Evolutionary conservation across 2,329 filamentous ascomycete genomes (phyloP).

Genomic region (Dryadomyces quercivorus): DNA sequence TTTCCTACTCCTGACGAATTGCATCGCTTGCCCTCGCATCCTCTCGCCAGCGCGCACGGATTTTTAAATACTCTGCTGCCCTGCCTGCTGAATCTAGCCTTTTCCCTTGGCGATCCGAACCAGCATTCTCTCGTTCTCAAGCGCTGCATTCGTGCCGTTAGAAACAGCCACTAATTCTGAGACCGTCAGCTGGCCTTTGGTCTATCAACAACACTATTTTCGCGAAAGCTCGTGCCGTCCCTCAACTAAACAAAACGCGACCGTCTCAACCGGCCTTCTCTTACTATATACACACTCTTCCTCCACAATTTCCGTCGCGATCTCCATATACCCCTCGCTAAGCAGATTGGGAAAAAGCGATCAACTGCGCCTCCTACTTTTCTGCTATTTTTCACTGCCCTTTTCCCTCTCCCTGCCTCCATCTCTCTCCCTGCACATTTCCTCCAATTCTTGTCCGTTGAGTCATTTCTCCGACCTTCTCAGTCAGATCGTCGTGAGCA

Average conservation of each 20-base stretch:
- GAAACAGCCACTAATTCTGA: neutral
- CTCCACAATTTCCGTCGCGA: neutral
- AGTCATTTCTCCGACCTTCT: slow-evolving; percentile 29
- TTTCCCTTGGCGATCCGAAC: neutral
- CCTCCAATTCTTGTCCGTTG: slow-evolving; percentile 22
- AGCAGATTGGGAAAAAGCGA: neutral
- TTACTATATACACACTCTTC: neutral
- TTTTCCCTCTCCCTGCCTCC: neutral
- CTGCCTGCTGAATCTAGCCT: neutral
- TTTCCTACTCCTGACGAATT: neutral
- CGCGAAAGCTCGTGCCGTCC: neutral
- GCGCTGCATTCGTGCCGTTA: neutral
- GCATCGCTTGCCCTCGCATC: neutral
- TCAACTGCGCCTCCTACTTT: neutral
- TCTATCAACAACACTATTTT: neutral
- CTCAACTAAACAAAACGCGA: neutral
- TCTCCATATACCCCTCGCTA: neutral
- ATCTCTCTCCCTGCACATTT: neutral
- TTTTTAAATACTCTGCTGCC: neutral
- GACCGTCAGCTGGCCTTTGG: neutral
- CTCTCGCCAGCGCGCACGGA: neutral
- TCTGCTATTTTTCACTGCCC: neutral
- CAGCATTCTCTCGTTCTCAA: neutral
- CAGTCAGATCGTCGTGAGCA: slow-evolving; percentile 32
- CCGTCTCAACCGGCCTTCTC: neutral